Evolutionary conservation across 768 basidiomycete genomes (phyloP), one percentile per base, ranked within the genome.

Genomic region (Pisolithus sp.): DNA sequence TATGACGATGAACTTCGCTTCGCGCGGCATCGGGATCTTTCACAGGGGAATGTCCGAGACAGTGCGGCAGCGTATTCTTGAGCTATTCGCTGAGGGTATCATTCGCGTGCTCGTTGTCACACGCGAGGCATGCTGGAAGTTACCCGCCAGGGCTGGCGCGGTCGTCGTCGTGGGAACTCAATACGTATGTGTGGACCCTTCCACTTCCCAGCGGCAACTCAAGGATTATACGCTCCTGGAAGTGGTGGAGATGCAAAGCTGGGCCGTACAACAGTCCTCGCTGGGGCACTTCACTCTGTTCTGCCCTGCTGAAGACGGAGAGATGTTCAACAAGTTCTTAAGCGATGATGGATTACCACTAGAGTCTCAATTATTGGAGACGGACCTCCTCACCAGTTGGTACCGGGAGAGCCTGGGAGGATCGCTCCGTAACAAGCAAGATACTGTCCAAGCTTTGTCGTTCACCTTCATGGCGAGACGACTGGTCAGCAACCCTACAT

Each of bases 161-260:
- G 94, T 98, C 15, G 74, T 98, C 36, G 85, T 92, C 42, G 86
- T 98, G 86, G 89, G 92, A 17, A 91, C 94, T 4, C 96, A 99
- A 66, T 95, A 90, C 66, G 66, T 84, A 23, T 73, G 80, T 50
- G 58, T 74, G 7, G 71, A 75, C 38, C 67, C 64, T 36, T 73
- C 71, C 49, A 75, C 71, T 13, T 62, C 72, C 8, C 82, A 85
- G 53, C 81, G 87, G 21, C 84, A 86, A 59, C 64, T 95, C 46
- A 76, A 77, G 41, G 92, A 93, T 63, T 98, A 98, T 66, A 72
- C 73, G 0, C 71, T 95, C 36, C 75, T 80, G 18, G 93, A 98
- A 59, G 69, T 99, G 34, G 82, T 89, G 47, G 83, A 82, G 52
- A 98, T 99, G 94, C 94, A 98, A 68, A 82, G 89, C 50, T 80